Conservation (phyloP, 257 asterid genomes). For the Solanum sitiens region DNA sequence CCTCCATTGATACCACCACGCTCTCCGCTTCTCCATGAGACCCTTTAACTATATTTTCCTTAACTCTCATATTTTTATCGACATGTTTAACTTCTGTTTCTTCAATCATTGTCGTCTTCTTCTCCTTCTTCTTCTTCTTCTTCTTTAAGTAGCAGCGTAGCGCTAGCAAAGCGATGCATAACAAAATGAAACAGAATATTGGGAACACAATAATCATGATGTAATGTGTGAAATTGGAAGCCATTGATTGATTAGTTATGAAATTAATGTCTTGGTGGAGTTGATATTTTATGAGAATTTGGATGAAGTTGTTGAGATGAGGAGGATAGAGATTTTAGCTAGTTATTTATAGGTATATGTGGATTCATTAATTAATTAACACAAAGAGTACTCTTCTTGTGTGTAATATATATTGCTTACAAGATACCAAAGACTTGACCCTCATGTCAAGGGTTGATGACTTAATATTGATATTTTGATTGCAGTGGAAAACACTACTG, state of each 20-base stretch:
- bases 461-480: not conserved
- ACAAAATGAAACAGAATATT: conserved; percentile 27
- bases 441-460: conserved; percentile 20
- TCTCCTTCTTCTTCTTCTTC: conserved; percentile 28
- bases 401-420: conserved; percentile 23
- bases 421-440: conserved; percentile 36
- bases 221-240: not conserved
- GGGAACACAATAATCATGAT: conserved; percentile 22
- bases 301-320: not conserved
- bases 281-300: not conserved
- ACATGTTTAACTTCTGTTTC: conserved; percentile 26
- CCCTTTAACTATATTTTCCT: conserved; percentile 28
- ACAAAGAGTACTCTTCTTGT: not conserved
- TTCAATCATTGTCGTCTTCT: not conserved
- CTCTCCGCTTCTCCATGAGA: conserved; percentile 19
- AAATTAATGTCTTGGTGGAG: conserved; percentile 1
- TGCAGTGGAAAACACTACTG: conserved; percentile 6
- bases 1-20: conserved; percentile 30
- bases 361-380: not conserved
- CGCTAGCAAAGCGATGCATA: conserved; percentile 22
- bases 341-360: not conserved
- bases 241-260: not conserved
- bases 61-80: conserved; percentile 23
- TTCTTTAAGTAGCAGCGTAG: conserved; percentile 19
- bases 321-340: not conserved